These are phyloP conservation scores for Pyronema domesticum DNA, from an alignment of 495 filamentous ascomycete species.

Conservation along the genomic window DNA sequence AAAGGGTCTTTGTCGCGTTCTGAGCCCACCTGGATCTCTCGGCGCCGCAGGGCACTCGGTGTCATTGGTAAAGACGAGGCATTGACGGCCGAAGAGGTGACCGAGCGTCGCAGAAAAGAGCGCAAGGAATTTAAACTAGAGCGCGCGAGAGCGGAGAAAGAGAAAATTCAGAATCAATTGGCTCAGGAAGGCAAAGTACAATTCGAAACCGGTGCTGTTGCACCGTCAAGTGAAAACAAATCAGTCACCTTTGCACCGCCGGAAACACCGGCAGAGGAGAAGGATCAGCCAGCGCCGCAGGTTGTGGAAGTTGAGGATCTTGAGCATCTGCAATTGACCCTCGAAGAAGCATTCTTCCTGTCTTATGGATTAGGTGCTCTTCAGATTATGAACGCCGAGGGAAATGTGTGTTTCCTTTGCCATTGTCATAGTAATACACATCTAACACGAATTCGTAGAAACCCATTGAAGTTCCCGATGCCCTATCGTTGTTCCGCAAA, in stretches of 20 bases:
- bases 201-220: background rate
- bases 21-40: constrained; percentile 79
- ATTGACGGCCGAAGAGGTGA: constrained; percentile 59
- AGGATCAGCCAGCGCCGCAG: background rate
- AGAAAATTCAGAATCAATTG: constrained; percentile 56
- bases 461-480: constrained; percentile 32
- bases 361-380: constrained; percentile 67
- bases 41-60: constrained; percentile 56
- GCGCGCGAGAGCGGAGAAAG: constrained; percentile 63
- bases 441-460: constrained; percentile 8
- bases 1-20: constrained; percentile 84
- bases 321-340: constrained; percentile 78
- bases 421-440: background rate
- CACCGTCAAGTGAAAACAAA: background rate
- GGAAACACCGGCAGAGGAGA: background rate
- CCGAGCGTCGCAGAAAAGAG: constrained; percentile 57
- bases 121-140: constrained; percentile 73
- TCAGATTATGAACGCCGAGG: constrained; percentile 39
- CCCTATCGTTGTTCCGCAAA: constrained; percentile 48
- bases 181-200: constrained; percentile 31
- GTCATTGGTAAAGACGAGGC: constrained; percentile 34
- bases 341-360: constrained; percentile 88
- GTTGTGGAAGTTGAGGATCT: constrained; percentile 41
- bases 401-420: constrained; percentile 24
- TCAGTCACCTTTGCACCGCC: background rate